phyloP scores from a whole-genome alignment of 768 basidiomycete genomes.

The Phylloporus scabripes region DNA sequence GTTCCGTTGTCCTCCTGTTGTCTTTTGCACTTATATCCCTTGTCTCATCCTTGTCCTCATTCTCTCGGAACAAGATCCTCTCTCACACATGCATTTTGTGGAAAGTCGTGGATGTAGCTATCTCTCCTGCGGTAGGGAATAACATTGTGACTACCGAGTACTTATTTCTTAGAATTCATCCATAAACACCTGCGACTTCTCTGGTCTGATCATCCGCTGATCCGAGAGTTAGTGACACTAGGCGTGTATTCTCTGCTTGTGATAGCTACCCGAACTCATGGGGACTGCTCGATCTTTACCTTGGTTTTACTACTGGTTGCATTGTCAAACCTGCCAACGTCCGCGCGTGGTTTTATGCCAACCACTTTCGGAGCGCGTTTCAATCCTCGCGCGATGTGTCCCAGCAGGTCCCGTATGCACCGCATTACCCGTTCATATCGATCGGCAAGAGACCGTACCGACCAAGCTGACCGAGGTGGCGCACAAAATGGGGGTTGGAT shows the following conservation, averaged over 20 bases:
- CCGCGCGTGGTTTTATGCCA: slow-evolving; percentile 52
- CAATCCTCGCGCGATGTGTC: slow-evolving; percentile 79
- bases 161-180: slow-evolving; percentile 3
- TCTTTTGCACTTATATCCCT: slow-evolving; percentile 15
- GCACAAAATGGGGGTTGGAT: no score
- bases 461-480: no score
- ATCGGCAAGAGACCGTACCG: no score
- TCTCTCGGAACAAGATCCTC: slow-evolving; percentile 5
- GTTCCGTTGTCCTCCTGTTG: slow-evolving; percentile 19
- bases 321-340: slow-evolving; percentile 18
- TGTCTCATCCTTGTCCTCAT: slow-evolving; percentile 10
- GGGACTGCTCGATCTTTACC: no score
- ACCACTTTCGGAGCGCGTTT: slow-evolving; percentile 67
- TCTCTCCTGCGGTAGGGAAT: slow-evolving; percentile 5
- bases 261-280: no score
- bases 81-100: slow-evolving; percentile 5
- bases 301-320: no score
- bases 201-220: neutral
- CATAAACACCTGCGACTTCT: neutral
- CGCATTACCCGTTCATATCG: slow-evolving; percentile 68
- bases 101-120: slow-evolving; percentile 6
- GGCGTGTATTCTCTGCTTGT: neutral
- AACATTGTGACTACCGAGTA: slow-evolving; percentile 4
- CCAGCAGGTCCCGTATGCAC: slow-evolving; percentile 34
- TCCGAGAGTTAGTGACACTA: neutral